A percentile compares a stretch with the other conserved stretches of the same genome.
Conservation (phyloP, 2,329 filamentous ascomycete species). For the Sporothrix dimorphospora region DNA sequence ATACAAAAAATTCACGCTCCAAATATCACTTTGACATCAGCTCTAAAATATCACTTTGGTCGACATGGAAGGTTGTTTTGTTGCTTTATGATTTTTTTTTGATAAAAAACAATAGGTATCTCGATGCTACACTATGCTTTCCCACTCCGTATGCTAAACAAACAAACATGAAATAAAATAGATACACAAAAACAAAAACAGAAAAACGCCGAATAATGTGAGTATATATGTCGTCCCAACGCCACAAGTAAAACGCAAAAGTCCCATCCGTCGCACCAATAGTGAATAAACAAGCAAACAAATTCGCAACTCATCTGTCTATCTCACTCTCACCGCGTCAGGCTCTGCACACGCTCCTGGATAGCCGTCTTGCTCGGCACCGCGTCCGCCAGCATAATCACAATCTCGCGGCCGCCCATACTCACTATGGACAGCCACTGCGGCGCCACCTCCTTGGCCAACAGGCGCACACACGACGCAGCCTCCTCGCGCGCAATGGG, state of each 20-base stretch:
- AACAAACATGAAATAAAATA: slow-evolving; percentile 1
- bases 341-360: slow-evolving; percentile 38
- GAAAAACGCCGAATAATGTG: not conserved
- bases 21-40: not conserved
- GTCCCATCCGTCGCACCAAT: not conserved
- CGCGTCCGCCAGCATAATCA: slow-evolving; percentile 54
- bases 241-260: not conserved
- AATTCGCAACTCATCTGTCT: no score
- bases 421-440: slow-evolving; percentile 59
- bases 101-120: slow-evolving; percentile 20
- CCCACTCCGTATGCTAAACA: not conserved
- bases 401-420: slow-evolving; percentile 58
- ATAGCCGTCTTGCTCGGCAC: slow-evolving; percentile 43
- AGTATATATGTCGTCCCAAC: slow-evolving; percentile 18
- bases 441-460: slow-evolving; percentile 59
- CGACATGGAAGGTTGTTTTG: not conserved
- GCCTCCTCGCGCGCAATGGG: slow-evolving; percentile 59
- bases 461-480: slow-evolving; percentile 52
- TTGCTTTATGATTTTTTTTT: not conserved
- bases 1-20: not conserved
- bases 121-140: slow-evolving; percentile 23
- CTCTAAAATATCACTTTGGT: not conserved
- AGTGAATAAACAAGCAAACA: slow-evolving; percentile 1
- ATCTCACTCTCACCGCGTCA: slow-evolving; percentile 27
- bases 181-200: not conserved